Evolutionary conservation across 371 early-diverging fungal genomes (phyloP), one percentile per base, ranked within the genome.

Genomic region (Zopfochytrium polystomum): DNA sequence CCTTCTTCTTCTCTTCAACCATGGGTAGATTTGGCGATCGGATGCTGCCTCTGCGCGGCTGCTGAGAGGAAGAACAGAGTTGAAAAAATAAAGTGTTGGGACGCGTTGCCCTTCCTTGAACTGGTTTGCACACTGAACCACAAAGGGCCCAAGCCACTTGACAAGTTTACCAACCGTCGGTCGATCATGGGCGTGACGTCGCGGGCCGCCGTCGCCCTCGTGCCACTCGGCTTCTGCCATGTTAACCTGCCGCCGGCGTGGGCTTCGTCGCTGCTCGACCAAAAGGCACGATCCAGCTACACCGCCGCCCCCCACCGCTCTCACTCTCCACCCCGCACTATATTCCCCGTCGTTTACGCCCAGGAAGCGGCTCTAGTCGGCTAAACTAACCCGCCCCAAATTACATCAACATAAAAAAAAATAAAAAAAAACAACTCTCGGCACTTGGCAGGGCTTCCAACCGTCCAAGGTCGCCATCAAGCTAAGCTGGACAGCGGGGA

Each of bases 371-470:
- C n/a, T 13, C 11, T n/a, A 11, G 11, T 42, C 42, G n/a, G 11
- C 42, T 42, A n/a, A 42, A 13, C 42, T 42, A 13, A n/a, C 11
- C n/a, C 42, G n/a, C 42, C 11, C n/a, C 42, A 13, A n/a, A 13
- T 42, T 42, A 11, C 42, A 11, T 11, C 42, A 42, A 13, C 42
- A 13, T 42, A 42, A 13, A 11, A 42, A 13, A 42, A 42, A 42
- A 13, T n/a, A 42, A 42, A 13, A 11, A 42, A 13, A 42, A 11
- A 42, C n/a, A 42, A n/a, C n/a, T n/a, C n/a, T n/a, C n/a, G n/a
- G n/a, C n/a, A n/a, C n/a, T n/a, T n/a, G n/a, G n/a, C 48, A 48
- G 48, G 18, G 23, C 48, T 23, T 48, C 23, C 48, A 48, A 48
- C 48, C 48, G 7, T 48, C 48, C 27, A 7, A 48, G 7, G 9